These are phyloP conservation scores for Triglochin maritima DNA, from an alignment of 106 monocot species.

Conservation along the genomic window DNA sequence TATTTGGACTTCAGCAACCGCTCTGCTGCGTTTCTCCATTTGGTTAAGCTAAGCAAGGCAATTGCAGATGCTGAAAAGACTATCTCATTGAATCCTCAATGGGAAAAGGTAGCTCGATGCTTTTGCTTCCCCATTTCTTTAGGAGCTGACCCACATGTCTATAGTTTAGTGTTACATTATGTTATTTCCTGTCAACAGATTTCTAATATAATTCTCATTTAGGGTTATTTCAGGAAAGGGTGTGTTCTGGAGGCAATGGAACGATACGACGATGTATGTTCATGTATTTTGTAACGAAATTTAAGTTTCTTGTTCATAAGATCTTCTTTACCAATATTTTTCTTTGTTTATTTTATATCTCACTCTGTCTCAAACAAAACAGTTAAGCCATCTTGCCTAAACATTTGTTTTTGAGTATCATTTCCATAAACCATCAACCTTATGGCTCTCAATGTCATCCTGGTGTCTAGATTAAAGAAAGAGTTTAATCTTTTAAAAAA, in stretches of 20 bases:
- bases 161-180: not conserved
- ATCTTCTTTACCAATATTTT: no score
- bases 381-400: no score
- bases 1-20: conserved; percentile 50
- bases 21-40: conserved; percentile 81
- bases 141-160: not conserved
- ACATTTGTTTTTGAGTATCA: no score
- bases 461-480: no score
- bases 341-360: no score
- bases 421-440: no score
- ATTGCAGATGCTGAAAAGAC: conserved; percentile 88
- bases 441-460: no score
- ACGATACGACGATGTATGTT: conserved; percentile 71
- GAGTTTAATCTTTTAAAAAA: no score
- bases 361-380: no score
- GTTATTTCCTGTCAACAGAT: not conserved
- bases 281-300: not conserved
- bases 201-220: conserved; percentile 13
- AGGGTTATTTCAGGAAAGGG: conserved; percentile 97
- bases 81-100: conserved; percentile 66
- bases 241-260: conserved; percentile 94
- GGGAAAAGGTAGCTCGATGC: conserved; percentile 68
- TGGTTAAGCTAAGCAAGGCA: conserved; percentile 95
- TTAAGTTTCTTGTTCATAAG: no score
- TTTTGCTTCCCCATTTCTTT: conserved; percentile 1